Evolutionary conservation across 2,329 filamentous ascomycete genomes (phyloP), one percentile per base, ranked within the genome.

Genomic region (Paecilomyces sp.): DNA sequence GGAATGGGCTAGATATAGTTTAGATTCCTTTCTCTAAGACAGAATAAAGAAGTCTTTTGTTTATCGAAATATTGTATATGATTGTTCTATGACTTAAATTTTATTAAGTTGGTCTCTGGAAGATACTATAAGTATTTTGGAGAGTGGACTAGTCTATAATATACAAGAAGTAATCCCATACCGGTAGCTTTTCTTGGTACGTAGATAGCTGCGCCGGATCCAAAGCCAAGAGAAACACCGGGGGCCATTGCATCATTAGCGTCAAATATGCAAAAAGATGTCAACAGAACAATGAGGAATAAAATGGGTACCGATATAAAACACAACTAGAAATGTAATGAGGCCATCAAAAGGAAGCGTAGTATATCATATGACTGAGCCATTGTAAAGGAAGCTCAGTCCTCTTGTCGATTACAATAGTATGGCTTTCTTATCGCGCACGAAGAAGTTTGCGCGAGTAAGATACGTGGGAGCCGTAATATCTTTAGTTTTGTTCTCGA

Each of bases 401-500:
- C 41, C 36, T 41, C n/a, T 15, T 33, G 31, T 33, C 13, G n/a
- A 41, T 41, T 41, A n/a, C 36, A n/a, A 18, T 47, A 18, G n/a
- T 18, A 47, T 15, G 41, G 18, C 41, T 47, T n/a, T 9, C 41
- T 47, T n/a, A 18, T 47, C 41, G 18, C n/a, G 41, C 41, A 22
- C n/a, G 1, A 33, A 33, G n/a, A 47, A 47, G 8, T 8, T 8
- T 47, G 5, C 41, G 41, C n/a, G 41, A 47, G 3, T 47, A 22
- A 47, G 5, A n/a, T 6, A 18, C 9, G 41, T 47, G 3, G n/a
- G 7, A 18, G 36, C 15, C 13, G 15, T n/a, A 18, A 18, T 3
- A 24, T 11, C 24, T 25, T 53, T 53, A 53, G 11, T 53, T 25
- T 24, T 30, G 54, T 55, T 55, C 63, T 51, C 73, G 67, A 50